A percentile compares a stretch with the other conserved stretches of the same genome.
Evolutionary conservation across 768 basidiomycete genomes (phyloP).

Genomic region (Cystoderma amianthinum): DNA sequence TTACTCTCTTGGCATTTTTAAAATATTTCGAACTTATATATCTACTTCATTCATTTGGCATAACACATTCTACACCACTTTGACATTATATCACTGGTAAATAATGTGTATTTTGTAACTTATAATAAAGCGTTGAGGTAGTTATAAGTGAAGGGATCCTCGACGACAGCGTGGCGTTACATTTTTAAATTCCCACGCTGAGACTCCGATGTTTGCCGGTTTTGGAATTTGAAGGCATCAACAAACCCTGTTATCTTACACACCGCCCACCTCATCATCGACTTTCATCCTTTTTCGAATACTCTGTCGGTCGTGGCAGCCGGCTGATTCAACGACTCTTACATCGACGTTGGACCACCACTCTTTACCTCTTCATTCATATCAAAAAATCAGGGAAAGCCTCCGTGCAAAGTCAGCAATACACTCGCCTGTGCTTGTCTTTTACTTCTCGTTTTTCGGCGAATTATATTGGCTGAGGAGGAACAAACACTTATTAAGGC

Average conservation of each 20-base stretch:
- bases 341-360: background rate
- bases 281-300: constrained; percentile 22
- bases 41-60: too few species aligned
- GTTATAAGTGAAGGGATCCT: too few species aligned
- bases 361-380: background rate
- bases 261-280: constrained; percentile 43
- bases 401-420: background rate
- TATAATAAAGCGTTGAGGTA: too few species aligned
- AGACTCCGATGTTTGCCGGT: constrained; percentile 29
- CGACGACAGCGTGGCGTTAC: too few species aligned
- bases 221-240: constrained; percentile 30
- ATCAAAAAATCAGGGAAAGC: background rate
- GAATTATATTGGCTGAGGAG: too few species aligned
- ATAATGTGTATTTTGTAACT: too few species aligned
- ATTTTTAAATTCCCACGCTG: constrained; percentile 28
- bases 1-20: too few species aligned
- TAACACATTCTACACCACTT: too few species aligned
- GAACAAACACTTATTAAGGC: too few species aligned
- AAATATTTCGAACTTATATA: too few species aligned
- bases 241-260: constrained; percentile 34
- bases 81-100: too few species aligned
- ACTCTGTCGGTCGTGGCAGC: background rate
- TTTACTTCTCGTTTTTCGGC: constrained; percentile 4
- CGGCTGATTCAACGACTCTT: background rate
- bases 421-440: background rate